These are phyloP conservation scores for Musa balbisiana DNA, from an alignment of 202 grass and related monocot species.

Conservation along the genomic window DNA sequence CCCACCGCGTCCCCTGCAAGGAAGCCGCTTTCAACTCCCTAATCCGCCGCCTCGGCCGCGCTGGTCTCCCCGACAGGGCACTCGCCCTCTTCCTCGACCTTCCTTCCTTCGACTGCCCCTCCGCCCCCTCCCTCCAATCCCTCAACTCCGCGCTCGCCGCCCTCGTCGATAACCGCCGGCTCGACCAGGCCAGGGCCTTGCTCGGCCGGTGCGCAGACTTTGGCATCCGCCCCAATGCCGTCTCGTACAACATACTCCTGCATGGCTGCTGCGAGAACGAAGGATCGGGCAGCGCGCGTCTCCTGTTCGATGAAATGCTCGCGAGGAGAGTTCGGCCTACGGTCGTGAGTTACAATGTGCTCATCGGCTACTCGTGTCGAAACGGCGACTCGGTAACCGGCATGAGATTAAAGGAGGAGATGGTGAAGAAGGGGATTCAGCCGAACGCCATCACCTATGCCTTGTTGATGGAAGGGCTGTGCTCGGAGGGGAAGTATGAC, in stretches of 20 bases:
- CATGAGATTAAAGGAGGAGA: conserved; percentile 44
- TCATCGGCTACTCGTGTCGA: conserved; percentile 41
- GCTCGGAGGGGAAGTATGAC: conserved; percentile 27
- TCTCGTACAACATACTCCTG: conserved; percentile 83
- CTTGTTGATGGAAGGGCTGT: conserved; percentile 57
- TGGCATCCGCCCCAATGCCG: conserved; percentile 50
- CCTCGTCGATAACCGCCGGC: conserved; percentile 46
- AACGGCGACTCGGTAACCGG: conserved; percentile 34
- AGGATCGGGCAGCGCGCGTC: conserved; percentile 36
- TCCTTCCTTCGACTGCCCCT: conserved; percentile 49
- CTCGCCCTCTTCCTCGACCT: conserved; percentile 46
- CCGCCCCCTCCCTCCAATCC: conserved; percentile 33
- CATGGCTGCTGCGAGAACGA: conserved; percentile 41
- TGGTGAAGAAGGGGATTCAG: conserved; percentile 35
- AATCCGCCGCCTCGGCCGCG: conserved; percentile 51
- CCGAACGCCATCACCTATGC: conserved; percentile 68
- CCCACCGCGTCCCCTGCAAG: conserved; percentile 40
- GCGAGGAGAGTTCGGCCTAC: conserved; percentile 46
- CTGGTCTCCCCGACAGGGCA: conserved; percentile 40
- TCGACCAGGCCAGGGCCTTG: conserved; percentile 36
- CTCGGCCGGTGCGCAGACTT: conserved; percentile 41
- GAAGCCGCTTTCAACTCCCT: conserved; percentile 42
- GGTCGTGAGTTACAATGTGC: conserved; percentile 61
- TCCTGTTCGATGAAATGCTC: conserved; percentile 79
- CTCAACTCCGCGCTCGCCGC: conserved; percentile 56